Evolutionary conservation across 176 grass and related monocot species (phyloP).

Genomic region (Triticum turgidum): DNA sequence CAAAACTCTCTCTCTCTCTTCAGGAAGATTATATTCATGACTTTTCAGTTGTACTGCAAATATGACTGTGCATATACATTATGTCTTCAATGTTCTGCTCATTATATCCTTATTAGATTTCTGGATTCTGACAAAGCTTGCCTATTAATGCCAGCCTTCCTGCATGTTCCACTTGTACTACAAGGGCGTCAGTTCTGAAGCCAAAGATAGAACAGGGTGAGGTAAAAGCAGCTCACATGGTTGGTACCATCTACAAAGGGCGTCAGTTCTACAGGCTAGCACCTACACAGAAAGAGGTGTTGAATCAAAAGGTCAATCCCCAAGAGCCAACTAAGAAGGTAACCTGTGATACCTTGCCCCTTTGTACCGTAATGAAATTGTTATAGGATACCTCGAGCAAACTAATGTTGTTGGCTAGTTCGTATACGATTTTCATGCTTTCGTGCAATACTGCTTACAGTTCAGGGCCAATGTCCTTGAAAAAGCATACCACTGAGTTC

Average conservation of each 20-base stretch:
- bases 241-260: too few species aligned
- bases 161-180: constrained; percentile 1
- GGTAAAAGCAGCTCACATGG: constrained; percentile 29
- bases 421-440: not conserved
- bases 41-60: constrained; percentile 13
- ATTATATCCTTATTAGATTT: not conserved
- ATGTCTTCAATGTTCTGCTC: not conserved
- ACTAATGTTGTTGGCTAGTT: not conserved
- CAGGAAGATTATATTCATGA: not conserved
- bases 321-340: constrained; percentile 30
- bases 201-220: constrained; percentile 32
- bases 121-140: constrained; percentile 1
- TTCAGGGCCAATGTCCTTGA: not conserved
- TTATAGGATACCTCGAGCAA: not conserved
- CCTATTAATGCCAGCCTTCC: constrained; percentile 28
- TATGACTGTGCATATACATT: not conserved
- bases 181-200: constrained; percentile 30
- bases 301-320: constrained; percentile 23
- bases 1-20: not conserved
- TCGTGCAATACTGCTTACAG: not conserved
- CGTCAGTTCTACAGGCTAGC: not conserved
- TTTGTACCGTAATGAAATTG: constrained; percentile 6
- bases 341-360: constrained; percentile 1
- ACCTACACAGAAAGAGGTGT: constrained; percentile 32
- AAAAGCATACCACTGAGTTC: not conserved